phyloP scores from a whole-genome alignment of 768 basidiomycete genomes.

The Pleurotus sapidus region DNA sequence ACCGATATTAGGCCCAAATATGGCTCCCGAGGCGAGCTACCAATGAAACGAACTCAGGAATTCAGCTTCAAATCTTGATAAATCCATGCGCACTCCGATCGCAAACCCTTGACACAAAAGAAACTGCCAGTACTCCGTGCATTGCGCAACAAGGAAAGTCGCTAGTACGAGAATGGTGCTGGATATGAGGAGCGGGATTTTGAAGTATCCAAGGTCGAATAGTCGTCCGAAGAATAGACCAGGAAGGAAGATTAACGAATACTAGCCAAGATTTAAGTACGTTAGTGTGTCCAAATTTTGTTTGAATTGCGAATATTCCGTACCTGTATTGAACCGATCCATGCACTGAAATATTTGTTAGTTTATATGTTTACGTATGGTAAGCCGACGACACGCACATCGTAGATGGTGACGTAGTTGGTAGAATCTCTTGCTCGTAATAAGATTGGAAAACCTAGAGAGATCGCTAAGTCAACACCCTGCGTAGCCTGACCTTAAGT shows the following conservation, averaged over 20 bases:
- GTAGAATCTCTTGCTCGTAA: slow-evolving; percentile 46
- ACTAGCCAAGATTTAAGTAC: slow-evolving; percentile 23
- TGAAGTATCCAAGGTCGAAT: slow-evolving; percentile 61
- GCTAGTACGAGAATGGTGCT: slow-evolving; percentile 44
- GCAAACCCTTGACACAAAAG: slow-evolving; percentile 63
- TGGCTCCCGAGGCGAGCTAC: slow-evolving; percentile 33
- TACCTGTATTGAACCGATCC: slow-evolving; percentile 29
- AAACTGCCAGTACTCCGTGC: slow-evolving; percentile 64
- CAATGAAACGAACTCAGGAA: neutral
- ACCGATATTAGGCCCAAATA: slow-evolving; percentile 50
- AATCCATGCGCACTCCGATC: slow-evolving; percentile 39
- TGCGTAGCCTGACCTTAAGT: too few species aligned
- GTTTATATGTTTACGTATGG: neutral
- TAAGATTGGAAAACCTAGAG: slow-evolving; percentile 57
- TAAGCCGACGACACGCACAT: slow-evolving; percentile 34
- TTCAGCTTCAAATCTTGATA: too few species aligned
- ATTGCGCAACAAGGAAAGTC: slow-evolving; percentile 56
- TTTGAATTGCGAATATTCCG: neutral
- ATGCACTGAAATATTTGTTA: slow-evolving; percentile 20
- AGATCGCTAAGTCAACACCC: neutral
- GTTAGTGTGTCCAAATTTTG: neutral
- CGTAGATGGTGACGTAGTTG: slow-evolving; percentile 40
- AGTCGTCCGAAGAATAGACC: slow-evolving; percentile 52
- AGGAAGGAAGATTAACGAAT: slow-evolving; percentile 47
- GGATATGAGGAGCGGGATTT: slow-evolving; percentile 38